phyloP scores from a whole-genome alignment of 805 yeast species.

The Ogataea minuta region DNA sequence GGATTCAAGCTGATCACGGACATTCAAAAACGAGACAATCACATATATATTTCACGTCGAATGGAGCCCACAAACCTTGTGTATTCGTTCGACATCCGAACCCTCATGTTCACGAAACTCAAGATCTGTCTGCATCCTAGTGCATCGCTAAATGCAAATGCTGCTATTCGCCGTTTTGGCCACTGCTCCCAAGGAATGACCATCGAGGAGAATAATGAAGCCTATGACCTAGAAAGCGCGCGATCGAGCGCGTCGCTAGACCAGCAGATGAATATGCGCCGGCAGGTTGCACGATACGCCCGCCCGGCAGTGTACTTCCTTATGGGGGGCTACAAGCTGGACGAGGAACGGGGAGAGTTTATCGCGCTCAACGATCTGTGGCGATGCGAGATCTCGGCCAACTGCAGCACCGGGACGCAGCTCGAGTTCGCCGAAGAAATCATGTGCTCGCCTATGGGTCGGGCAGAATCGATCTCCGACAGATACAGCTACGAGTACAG shows the following conservation, averaged over 20 bases:
- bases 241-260: constrained; percentile 2
- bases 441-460: constrained; percentile 33
- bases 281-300: constrained; percentile 4
- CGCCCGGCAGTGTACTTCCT: constrained; percentile 38
- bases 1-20: constrained; percentile 52
- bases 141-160: constrained; percentile 24
- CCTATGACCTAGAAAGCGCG: constrained; percentile 11
- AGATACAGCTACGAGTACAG: constrained; percentile 21
- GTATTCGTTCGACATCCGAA: constrained; percentile 55
- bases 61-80: constrained; percentile 44
- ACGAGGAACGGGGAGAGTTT: constrained; percentile 29
- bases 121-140: constrained; percentile 34
- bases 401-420: constrained; percentile 26
- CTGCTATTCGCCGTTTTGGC: constrained; percentile 35
- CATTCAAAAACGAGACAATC: constrained; percentile 35
- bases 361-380: constrained; percentile 35
- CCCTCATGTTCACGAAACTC: constrained; percentile 49
- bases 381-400: constrained; percentile 34
- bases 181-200: constrained; percentile 26
- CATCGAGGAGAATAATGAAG: constrained; percentile 28
- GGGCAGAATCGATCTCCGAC: constrained; percentile 25
- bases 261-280: constrained; percentile 3
- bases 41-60: constrained; percentile 36
- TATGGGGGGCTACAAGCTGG: constrained; percentile 49
- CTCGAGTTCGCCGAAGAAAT: constrained; percentile 30